Percentiles rank a stretch among this genome's conserved stretches.
phyloP scores from a whole-genome alignment of 192 early-diverging fungal species.

The Thamnidium elegans region DNA sequence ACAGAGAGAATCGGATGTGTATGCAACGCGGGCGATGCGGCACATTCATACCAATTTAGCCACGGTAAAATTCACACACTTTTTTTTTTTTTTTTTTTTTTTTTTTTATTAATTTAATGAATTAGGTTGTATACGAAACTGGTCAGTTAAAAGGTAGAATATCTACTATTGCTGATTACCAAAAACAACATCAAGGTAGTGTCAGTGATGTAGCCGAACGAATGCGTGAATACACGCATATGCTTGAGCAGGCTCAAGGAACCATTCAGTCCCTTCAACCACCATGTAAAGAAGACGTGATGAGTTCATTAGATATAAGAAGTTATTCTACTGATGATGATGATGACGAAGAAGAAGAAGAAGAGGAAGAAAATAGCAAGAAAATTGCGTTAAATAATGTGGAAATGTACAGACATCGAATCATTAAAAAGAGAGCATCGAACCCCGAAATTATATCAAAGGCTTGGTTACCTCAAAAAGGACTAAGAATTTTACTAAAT shows the following conservation, averaged over 20 bases:
- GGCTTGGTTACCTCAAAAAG: slow-evolving; percentile 19
- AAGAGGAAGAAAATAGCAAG: neutral
- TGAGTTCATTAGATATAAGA: neutral
- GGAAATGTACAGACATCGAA: slow-evolving; percentile 11
- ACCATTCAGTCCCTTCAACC: slow-evolving; percentile 21
- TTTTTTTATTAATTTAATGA: neutral
- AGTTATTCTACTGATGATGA: neutral
- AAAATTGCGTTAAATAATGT: neutral
- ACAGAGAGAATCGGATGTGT: slow-evolving; percentile 28
- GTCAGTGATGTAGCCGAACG: slow-evolving; percentile 22
- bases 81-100: neutral
- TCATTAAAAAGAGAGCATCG: slow-evolving; percentile 10
- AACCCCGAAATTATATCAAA: slow-evolving; percentile 2
- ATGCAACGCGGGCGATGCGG: slow-evolving; percentile 24
- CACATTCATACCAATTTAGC: slow-evolving; percentile 29
- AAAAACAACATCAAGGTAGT: slow-evolving; percentile 25
- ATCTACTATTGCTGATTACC: slow-evolving; percentile 24
- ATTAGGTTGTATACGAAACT: slow-evolving; percentile 25
- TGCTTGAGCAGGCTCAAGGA: slow-evolving; percentile 35
- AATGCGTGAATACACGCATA: slow-evolving; percentile 31
- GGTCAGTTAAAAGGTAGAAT: slow-evolving; percentile 20
- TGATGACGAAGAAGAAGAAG: neutral
- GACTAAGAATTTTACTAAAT: slow-evolving; percentile 15
- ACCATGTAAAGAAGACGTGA: neutral
- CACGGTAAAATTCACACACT: slow-evolving; percentile 1